Conservation (phyloP, 1,139 yeast genomes). For the Hemisphaericaspora xylanilytica region DNA sequence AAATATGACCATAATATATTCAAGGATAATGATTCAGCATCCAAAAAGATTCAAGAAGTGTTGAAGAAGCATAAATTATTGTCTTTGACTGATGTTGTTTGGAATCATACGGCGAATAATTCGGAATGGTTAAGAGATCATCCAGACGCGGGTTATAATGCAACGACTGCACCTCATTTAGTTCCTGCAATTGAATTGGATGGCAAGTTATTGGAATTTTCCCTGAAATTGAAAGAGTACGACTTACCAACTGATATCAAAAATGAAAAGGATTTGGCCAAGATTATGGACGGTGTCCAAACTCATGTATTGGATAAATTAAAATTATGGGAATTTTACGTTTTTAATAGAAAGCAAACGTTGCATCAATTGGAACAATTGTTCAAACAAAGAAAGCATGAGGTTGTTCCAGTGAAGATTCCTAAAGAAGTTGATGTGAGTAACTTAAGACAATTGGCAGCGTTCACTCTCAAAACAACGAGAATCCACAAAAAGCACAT, state of each 20-base stretch:
- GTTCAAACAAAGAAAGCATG: slow-evolving; percentile 31
- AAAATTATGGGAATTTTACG: slow-evolving; percentile 86
- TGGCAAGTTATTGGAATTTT: slow-evolving; percentile 60
- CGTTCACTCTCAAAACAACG: slow-evolving; percentile 47
- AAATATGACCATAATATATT: slow-evolving; percentile 69
- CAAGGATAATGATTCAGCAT: slow-evolving; percentile 35
- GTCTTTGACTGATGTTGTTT: slow-evolving; percentile 86
- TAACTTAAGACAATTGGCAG: slow-evolving; percentile 44
- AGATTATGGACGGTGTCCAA: slow-evolving; percentile 63
- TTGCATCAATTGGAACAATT: slow-evolving; percentile 33
- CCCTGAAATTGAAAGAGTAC: slow-evolving; percentile 48
- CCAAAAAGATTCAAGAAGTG: slow-evolving; percentile 30
- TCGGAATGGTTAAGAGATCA: slow-evolving; percentile 80
- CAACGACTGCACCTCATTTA: slow-evolving; percentile 85
- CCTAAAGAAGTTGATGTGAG: slow-evolving; percentile 31
- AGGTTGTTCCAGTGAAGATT: slow-evolving; percentile 26
- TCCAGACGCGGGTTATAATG: slow-evolving; percentile 89
- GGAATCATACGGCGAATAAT: slow-evolving; percentile 92
- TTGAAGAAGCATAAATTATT: slow-evolving; percentile 60
- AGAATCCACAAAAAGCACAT: slow-evolving; percentile 23
- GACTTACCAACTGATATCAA: slow-evolving; percentile 61
- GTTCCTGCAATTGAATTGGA: slow-evolving; percentile 83
- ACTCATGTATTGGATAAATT: slow-evolving; percentile 63
- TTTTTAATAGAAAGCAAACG: slow-evolving; percentile 51
- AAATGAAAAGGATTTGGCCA: slow-evolving; percentile 51